These are phyloP conservation scores for Aspergillus leporis DNA, from an alignment of 495 filamentous ascomycete genomes.

Conservation along the genomic window DNA sequence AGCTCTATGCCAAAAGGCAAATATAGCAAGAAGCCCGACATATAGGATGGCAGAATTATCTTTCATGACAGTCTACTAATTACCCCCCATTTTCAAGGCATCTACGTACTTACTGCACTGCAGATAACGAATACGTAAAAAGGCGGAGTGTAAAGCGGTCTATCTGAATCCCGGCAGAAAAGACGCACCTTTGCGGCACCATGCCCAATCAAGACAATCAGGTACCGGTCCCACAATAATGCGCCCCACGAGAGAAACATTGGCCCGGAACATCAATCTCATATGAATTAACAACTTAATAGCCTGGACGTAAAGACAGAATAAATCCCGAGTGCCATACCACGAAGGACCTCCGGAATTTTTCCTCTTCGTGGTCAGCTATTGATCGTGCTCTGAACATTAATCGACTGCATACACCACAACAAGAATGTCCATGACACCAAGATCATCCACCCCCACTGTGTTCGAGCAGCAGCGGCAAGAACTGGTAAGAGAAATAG, in stretches of 20 bases:
- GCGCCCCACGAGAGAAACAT: not conserved
- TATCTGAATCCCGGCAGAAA: not conserved
- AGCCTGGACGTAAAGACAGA: not conserved
- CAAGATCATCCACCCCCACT: slow-evolving; percentile 31
- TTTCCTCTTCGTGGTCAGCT: not conserved
- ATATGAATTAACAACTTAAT: not conserved
- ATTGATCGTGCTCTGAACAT: not conserved
- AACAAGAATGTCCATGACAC: slow-evolving; percentile 21
- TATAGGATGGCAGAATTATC: not conserved
- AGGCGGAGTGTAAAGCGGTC: not conserved
- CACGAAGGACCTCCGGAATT: not conserved
- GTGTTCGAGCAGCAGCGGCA: slow-evolving; percentile 82
- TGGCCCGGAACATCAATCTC: not conserved
- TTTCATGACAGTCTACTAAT: no score
- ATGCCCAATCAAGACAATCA: not conserved
- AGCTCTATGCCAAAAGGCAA: no score
- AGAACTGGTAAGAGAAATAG: slow-evolving; percentile 75
- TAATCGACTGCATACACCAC: not conserved
- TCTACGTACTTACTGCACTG: no score
- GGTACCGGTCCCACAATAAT: not conserved
- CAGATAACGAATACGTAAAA: not conserved
- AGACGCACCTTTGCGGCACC: not conserved
- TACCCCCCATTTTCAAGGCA: no score
- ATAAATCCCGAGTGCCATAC: not conserved
- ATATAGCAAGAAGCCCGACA: not conserved